Base-by-base conservation (phyloP, 2,329 filamentous ascomycete species). In the Botrytis tulipae region DNA sequence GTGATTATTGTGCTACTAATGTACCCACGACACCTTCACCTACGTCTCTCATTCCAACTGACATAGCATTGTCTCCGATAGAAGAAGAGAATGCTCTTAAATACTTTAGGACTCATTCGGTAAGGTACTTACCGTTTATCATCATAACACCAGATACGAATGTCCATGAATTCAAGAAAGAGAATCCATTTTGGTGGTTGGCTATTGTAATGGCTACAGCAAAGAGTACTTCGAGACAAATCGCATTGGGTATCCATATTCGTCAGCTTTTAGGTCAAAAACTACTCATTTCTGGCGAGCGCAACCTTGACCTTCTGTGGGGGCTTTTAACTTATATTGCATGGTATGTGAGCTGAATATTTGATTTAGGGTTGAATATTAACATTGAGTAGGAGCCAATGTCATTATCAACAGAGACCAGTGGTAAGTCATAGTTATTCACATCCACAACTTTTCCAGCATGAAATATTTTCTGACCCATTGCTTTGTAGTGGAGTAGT, bases 261-360 rank as follows among this genome's bases (percentile, higher is more conserved):
- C 84, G 84, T 60, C 81, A 83, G 62, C 82, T 85, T 40, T 70
- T 88, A 22, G 83, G 85, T 0, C 81, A 84, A n/a, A 83, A 83
- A 72, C 80, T 87, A 40, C 76, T 89, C 10, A 73, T 87, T 20
- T 82, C 86, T 16, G 80, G 83, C n/a, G 86, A 88, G 72, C 83
- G 84, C 69, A 84, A 79, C 66, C 61, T 80, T 89, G 88, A 90
- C 75, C 75, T 89, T 18, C 80, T 90, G 2, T 81, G 86, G 18
- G 87, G 87, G 0, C 73, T 89, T 5, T 77, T 90, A 25, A 29
- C 29, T 37, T 63, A 63, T 73, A 44, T 73, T 18, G 54, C 61
- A 10, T 73, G 71, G 71, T 61, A 57, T 32, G 25, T 73, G 8
- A 35, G 6, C 35, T 48, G 5, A 18, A 46, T 3, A 16, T 29